phyloP scores from a whole-genome alignment of 177 flowering plant species.

The Vitis hybrid region DNA sequence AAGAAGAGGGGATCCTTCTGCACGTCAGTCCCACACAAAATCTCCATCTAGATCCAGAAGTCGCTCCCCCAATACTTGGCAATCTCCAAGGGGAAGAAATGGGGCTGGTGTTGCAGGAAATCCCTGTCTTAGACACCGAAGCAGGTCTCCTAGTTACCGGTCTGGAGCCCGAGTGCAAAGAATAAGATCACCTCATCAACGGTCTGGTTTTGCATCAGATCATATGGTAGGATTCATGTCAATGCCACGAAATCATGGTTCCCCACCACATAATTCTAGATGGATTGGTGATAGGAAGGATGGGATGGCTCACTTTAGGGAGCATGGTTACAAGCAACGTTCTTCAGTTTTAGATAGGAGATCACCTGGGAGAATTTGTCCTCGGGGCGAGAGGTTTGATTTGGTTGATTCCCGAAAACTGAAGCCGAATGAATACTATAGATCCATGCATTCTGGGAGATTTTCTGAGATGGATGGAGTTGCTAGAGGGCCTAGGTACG shows the following conservation, averaged over 20 bases:
- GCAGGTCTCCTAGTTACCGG: conserved; percentile 47
- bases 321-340: conserved; percentile 28
- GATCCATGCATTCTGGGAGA: conserved; percentile 39
- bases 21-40: conserved; percentile 25
- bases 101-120: conserved; percentile 12
- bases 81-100: conserved; percentile 33
- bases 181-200: conserved; percentile 35
- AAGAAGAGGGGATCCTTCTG: conserved; percentile 25
- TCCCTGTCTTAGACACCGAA: conserved; percentile 26
- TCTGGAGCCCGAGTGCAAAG: conserved; percentile 32
- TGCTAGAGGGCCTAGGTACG: conserved; percentile 31
- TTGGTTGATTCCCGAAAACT: conserved; percentile 27
- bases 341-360: conserved; percentile 25
- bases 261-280: conserved; percentile 30
- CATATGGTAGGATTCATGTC: conserved; percentile 26
- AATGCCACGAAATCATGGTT: conserved; percentile 31
- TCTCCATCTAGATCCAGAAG: conserved; percentile 57
- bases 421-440: conserved; percentile 36
- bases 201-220: conserved; percentile 30
- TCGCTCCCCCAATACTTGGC: conserved; percentile 45
- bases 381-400: conserved; percentile 31
- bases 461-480: conserved; percentile 28
- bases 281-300: conserved; percentile 33
- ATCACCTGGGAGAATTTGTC: conserved; percentile 38
- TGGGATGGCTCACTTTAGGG: conserved; percentile 30